Percentiles rank a stretch among this genome's conserved stretches.
phyloP scores from a whole-genome alignment of 2,329 filamentous ascomycete species.

The Clonostachys rosea region DNA sequence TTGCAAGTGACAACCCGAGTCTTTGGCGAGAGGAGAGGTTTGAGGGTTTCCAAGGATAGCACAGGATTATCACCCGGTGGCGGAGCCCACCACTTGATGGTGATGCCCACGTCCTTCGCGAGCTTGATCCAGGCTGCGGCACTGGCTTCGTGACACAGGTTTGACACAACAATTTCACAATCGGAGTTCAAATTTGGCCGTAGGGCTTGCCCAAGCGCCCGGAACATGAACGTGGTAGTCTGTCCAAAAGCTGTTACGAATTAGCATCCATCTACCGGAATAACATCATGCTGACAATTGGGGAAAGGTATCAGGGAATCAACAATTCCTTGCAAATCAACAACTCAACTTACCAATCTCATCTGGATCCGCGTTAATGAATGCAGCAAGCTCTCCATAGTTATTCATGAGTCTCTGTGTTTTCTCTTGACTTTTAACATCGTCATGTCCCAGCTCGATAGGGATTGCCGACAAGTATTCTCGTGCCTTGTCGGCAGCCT shows the following conservation, averaged over 20 bases:
- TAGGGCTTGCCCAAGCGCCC: conserved; percentile 60
- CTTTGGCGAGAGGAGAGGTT: conserved; percentile 52
- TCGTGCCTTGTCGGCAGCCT: conserved; percentile 61
- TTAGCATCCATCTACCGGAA: too few relatives aligned
- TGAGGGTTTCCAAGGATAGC: conserved; percentile 52
- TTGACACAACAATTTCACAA: conserved; percentile 66
- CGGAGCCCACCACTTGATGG: conserved; percentile 67
- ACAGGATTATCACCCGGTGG: conserved; percentile 45
- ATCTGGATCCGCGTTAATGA: conserved; percentile 61
- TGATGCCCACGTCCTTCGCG: conserved; percentile 54
- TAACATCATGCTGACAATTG: too few relatives aligned
- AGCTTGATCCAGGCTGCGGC: conserved; percentile 70
- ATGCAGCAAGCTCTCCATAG: conserved; percentile 61
- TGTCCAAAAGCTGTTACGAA: conserved; percentile 48
- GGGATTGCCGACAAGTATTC: conserved; percentile 65
- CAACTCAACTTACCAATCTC: conserved; percentile 45
- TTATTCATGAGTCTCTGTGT: conserved; percentile 56
- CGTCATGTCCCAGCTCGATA: conserved; percentile 72
- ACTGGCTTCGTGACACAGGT: conserved; percentile 75
- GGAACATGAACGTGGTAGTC: conserved; percentile 72
- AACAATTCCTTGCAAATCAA: too few relatives aligned
- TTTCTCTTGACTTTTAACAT: conserved; percentile 54
- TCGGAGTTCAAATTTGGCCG: conserved; percentile 37
- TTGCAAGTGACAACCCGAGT: conserved; percentile 71
- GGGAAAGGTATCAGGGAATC: too few relatives aligned